Conservation (phyloP, 2,329 filamentous ascomycete genomes). For the Albophoma yamanashiensis region DNA sequence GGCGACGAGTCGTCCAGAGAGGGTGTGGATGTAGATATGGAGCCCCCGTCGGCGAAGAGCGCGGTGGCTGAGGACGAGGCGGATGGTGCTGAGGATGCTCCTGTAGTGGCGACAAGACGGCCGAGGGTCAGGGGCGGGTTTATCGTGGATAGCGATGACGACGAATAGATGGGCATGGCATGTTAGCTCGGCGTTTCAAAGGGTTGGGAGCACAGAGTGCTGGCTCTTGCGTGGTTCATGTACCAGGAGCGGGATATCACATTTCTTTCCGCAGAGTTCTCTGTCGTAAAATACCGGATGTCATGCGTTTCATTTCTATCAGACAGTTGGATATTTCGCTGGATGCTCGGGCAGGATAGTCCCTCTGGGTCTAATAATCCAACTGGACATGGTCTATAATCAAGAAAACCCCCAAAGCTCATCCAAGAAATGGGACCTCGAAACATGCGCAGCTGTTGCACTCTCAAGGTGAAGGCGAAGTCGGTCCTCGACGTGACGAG, state of each 20-base stretch:
- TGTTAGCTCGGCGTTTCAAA: background rate
- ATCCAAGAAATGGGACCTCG: background rate
- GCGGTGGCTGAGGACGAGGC: slow-evolving; percentile 5
- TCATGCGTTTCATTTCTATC: background rate
- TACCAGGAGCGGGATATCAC: too few relatives aligned
- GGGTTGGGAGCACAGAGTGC: background rate
- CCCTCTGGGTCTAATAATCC: background rate
- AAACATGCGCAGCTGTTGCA: background rate
- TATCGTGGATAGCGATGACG: slow-evolving; percentile 49
- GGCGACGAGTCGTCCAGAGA: slow-evolving; percentile 1
- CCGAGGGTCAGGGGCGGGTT: slow-evolving; percentile 41
- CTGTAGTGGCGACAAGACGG: slow-evolving; percentile 21
- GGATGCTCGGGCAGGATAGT: background rate
- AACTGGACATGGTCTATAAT: background rate
- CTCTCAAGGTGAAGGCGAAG: background rate
- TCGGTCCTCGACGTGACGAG: background rate
- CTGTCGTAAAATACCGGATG: too few relatives aligned
- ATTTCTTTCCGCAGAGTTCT: background rate
- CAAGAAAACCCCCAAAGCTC: too few relatives aligned
- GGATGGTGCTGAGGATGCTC: slow-evolving; percentile 18
- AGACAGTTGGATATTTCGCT: background rate
- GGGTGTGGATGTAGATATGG: slow-evolving; percentile 17
- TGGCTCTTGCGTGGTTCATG: background rate
- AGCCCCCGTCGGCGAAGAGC: slow-evolving; percentile 1
- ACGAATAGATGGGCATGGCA: slow-evolving; percentile 21